Conservation (phyloP, 768 basidiomycete genomes). For the Coprinellus aureogranulatus region DNA sequence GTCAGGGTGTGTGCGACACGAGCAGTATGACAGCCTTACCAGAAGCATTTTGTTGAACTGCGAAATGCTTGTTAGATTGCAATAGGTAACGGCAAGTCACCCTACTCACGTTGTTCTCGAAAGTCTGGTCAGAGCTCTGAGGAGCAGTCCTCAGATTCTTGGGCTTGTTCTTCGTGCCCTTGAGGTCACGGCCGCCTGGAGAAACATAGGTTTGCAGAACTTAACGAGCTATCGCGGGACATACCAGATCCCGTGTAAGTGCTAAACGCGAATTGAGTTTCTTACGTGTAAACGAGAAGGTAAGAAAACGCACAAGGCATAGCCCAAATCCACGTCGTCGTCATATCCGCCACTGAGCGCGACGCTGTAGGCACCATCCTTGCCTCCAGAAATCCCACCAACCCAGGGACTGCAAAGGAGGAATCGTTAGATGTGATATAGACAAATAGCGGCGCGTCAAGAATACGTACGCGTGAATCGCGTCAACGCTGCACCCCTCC, state of each 20-base stretch:
- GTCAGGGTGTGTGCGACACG: not conserved
- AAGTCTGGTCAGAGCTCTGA: constrained; percentile 81
- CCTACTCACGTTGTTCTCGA: constrained; percentile 54
- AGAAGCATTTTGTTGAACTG: constrained; percentile 69
- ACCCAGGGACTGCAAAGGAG: constrained; percentile 64
- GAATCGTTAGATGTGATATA: constrained; percentile 4
- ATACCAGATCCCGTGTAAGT: constrained; percentile 81
- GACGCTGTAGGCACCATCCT: constrained; percentile 76
- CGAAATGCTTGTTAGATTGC: not conserved
- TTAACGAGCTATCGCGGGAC: too few species aligned
- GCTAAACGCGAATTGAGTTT: constrained; percentile 31
- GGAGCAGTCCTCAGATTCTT: constrained; percentile 89
- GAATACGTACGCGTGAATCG: constrained; percentile 72
- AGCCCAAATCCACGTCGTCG: constrained; percentile 79
- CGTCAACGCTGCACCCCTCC: constrained; percentile 67
- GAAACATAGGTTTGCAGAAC: too few species aligned
- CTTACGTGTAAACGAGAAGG: not conserved
- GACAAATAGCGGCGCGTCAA: not conserved
- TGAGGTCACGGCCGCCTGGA: constrained; percentile 87
- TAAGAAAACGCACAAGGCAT: constrained; percentile 65
- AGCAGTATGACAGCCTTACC: constrained; percentile 30
- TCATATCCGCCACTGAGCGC: constrained; percentile 89
- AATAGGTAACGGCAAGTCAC: not conserved
- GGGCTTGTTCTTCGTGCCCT: constrained; percentile 75
- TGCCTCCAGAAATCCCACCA: constrained; percentile 70